Evolutionary conservation across 495 filamentous ascomycete genomes (phyloP).

Genomic region (Paragyromitra xinjiangensis): DNA sequence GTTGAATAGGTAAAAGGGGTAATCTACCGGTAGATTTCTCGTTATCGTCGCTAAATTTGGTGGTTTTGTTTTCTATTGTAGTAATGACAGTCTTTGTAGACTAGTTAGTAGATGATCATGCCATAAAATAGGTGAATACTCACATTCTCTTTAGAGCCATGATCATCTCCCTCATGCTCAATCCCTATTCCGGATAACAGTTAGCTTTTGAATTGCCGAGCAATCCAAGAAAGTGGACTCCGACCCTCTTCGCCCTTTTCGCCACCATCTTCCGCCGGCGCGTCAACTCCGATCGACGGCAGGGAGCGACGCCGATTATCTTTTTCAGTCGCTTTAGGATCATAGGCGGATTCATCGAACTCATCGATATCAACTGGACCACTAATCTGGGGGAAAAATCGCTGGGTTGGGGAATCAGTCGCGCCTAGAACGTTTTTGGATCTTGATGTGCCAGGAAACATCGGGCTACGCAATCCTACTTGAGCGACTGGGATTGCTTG

Average conservation of each 20-base stretch:
- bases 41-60: conserved; percentile 7
- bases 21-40: conserved; percentile 2
- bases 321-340: background rate
- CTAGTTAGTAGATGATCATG: background rate
- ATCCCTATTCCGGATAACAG: conserved; percentile 50
- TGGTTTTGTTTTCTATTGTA: conserved; percentile 24
- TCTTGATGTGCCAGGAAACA: conserved; percentile 25
- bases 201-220: conserved; percentile 54
- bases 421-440: conserved; percentile 1
- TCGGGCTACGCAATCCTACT: conserved; percentile 37
- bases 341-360: conserved; percentile 13
- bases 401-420: conserved; percentile 11
- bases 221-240: conserved; percentile 53
- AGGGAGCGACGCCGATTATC: background rate
- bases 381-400: background rate
- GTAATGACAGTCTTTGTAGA: conserved; percentile 44
- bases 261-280: background rate
- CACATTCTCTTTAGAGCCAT: conserved; percentile 34
- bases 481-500: conserved; percentile 40
- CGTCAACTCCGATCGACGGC: conserved; percentile 16
- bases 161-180: conserved; percentile 32
- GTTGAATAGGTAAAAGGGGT: conserved; percentile 20
- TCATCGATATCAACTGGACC: conserved; percentile 13
- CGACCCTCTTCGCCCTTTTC: conserved; percentile 51
- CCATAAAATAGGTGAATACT: background rate